These are phyloP conservation scores for Penicillium sp. DNA, from an alignment of 2,329 filamentous ascomycete genomes.

Conservation along the genomic window DNA sequence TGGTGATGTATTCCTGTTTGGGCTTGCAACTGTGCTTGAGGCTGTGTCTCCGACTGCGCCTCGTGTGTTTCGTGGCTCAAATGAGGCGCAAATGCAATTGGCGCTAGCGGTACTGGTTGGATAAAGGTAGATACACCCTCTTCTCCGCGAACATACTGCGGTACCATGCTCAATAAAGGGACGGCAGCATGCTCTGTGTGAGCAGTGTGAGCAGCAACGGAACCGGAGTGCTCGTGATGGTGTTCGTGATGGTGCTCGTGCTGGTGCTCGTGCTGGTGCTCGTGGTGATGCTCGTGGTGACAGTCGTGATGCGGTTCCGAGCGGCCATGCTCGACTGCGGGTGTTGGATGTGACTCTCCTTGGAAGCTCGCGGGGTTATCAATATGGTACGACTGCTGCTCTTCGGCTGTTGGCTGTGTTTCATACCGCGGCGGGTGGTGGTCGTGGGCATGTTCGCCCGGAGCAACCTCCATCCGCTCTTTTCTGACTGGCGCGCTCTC, in stretches of 20 bases:
- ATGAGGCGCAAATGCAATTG: conserved; percentile 16
- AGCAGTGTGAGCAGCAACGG: neutral
- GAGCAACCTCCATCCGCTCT: neutral
- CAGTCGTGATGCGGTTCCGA: neutral
- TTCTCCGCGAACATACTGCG: conserved; percentile 46
- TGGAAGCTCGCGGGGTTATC: neutral
- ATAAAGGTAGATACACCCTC: conserved; percentile 40
- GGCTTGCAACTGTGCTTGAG: neutral
- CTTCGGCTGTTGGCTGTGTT: neutral
- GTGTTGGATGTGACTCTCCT: conserved; percentile 4
- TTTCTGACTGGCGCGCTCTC: neutral
- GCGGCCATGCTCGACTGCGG: neutral
- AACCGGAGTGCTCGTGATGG: neutral
- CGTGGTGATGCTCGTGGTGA: neutral
- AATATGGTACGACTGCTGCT: conserved; percentile 7
- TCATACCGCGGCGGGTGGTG: neutral
- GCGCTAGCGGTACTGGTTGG: conserved; percentile 16
- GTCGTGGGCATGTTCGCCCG: neutral
- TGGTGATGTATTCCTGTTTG: conserved; percentile 2
- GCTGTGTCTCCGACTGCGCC: neutral
- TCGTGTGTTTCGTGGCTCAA: conserved; percentile 10
- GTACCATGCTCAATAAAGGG: conserved; percentile 38
- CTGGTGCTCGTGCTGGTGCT: neutral
- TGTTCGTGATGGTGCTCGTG: neutral
- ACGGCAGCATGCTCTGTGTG: conserved; percentile 1